phyloP scores from a whole-genome alignment of 2,329 filamentous ascomycete species.

The Ascochyta pisi region DNA sequence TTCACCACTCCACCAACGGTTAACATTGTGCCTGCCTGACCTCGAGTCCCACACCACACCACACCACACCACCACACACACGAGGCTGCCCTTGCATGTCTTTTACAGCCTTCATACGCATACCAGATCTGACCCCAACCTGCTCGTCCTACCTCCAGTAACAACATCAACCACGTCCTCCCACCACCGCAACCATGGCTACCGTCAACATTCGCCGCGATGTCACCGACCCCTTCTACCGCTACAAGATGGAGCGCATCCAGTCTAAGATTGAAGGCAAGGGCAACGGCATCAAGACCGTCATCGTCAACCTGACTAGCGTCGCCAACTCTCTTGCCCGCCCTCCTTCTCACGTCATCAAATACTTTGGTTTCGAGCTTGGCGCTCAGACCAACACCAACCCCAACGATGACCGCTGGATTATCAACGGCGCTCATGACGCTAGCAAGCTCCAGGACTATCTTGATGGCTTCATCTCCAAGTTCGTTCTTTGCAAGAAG shows the following conservation, averaged over 20 bases:
- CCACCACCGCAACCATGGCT: conserved; percentile 77
- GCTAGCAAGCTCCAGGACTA: conserved; percentile 95
- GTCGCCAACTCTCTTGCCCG: conserved; percentile 91
- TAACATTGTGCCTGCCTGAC: conserved; percentile 63
- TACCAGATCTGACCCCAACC: conserved; percentile 29
- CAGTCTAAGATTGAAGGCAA: conserved; percentile 99
- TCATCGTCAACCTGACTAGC: conserved; percentile 95
- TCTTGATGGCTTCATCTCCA: conserved; percentile 97
- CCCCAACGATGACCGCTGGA: conserved; percentile 97
- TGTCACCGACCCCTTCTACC: conserved; percentile 98
- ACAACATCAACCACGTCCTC: conserved; percentile 35
- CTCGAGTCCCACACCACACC: conserved; percentile 52
- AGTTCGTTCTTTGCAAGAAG: conserved; percentile 98
- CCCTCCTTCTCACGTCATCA: conserved; percentile 94
- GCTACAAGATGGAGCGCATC: conserved; percentile 99
- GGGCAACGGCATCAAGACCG: conserved; percentile 99
- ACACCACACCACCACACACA: conserved; percentile 32
- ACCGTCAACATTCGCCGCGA: conserved; percentile 97
- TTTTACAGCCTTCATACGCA: conserved; percentile 64
- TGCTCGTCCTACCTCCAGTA: conserved; percentile 9
- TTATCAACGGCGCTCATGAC: conserved; percentile 99
- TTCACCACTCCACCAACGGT: conserved; percentile 89
- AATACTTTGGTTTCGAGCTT: conserved; percentile 99
- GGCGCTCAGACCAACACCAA: conserved; percentile 98
- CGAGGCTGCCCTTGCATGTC: conserved; percentile 64